Percentiles rank a stretch among this genome's conserved stretches.
These are phyloP conservation scores for Ustilago hordei DNA, from an alignment of 1,284 basidiomycete genomes.

Conservation along the genomic window DNA sequence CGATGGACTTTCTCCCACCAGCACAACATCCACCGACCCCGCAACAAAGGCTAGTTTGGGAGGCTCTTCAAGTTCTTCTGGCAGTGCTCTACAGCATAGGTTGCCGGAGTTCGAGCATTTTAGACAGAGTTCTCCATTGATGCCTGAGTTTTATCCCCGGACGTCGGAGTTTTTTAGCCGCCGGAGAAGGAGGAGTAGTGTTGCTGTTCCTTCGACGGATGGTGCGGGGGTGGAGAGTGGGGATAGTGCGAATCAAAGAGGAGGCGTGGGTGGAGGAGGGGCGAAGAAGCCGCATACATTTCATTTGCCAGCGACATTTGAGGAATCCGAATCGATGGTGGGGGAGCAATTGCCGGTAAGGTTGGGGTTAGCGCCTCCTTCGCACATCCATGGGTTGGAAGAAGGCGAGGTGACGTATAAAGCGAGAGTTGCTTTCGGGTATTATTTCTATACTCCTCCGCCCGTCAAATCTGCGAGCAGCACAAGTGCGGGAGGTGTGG, in stretches of 20 bases:
- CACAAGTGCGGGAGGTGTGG: not conserved
- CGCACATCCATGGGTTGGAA: constrained; percentile 26
- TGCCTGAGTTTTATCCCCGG: constrained; percentile 47
- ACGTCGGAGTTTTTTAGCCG: constrained; percentile 53
- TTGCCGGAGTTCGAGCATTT: constrained; percentile 53
- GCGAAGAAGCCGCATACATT: constrained; percentile 33
- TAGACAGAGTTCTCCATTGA: constrained; percentile 35
- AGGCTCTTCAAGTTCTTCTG: constrained; percentile 27
- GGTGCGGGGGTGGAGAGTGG: not conserved
- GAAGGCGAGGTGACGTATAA: constrained; percentile 41
- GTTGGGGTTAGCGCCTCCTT: constrained; percentile 55
- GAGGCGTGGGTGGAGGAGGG: not conserved
- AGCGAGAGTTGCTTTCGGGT: constrained; percentile 43
- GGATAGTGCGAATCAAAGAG: not conserved
- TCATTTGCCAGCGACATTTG: constrained; percentile 32
- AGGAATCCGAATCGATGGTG: constrained; percentile 31
- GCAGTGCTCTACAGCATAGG: constrained; percentile 31
- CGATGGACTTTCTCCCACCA: constrained; percentile 29
- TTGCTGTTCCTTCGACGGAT: constrained; percentile 19
- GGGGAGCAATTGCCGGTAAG: constrained; percentile 54
- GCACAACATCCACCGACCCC: constrained; percentile 30
- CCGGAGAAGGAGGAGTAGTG: constrained; percentile 33
- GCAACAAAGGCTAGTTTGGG: constrained; percentile 24
- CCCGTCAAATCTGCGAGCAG: constrained; percentile 11
- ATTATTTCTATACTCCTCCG: constrained; percentile 58